Percentiles rank a stretch among this genome's conserved stretches.
These are phyloP conservation scores for Globisporangium iwayamae DNA, from an alignment of 352 stramenopile species.

Conservation along the genomic window DNA sequence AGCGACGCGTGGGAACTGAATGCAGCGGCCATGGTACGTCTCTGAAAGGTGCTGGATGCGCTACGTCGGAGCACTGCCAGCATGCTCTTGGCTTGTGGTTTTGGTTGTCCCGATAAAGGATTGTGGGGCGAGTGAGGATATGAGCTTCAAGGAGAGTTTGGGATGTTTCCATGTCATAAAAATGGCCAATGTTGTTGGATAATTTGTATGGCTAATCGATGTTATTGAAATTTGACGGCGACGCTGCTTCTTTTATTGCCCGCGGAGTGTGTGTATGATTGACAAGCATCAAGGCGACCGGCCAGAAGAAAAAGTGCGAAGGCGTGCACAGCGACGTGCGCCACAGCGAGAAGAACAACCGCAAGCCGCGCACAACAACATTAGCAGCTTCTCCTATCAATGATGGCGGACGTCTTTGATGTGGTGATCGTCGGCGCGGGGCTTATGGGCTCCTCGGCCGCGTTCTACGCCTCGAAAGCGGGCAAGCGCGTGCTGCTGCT, in stretches of 20 bases:
- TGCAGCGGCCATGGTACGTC: conserved; percentile 4
- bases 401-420: conserved; percentile 23
- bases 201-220: background rate
- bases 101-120: no score
- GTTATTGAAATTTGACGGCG: background rate
- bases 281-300: no score
- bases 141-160: background rate
- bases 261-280: no score
- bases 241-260: no score
- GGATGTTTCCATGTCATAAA: background rate
- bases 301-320: no score
- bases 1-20: conserved; percentile 18
- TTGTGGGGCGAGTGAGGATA: background rate
- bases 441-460: conserved; percentile 65
- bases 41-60: background rate
- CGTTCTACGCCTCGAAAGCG: conserved; percentile 42
- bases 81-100: background rate
- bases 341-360: background rate
- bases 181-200: background rate
- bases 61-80: conserved; percentile 2
- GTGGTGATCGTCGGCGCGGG: conserved; percentile 55
- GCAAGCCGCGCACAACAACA: background rate
- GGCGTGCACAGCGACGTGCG: background rate
- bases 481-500: conserved; percentile 59
- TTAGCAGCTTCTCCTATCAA: background rate